These are phyloP conservation scores for Pythium aphanidermatum DNA, from an alignment of 352 stramenopile genomes.

Conservation along the genomic window DNA sequence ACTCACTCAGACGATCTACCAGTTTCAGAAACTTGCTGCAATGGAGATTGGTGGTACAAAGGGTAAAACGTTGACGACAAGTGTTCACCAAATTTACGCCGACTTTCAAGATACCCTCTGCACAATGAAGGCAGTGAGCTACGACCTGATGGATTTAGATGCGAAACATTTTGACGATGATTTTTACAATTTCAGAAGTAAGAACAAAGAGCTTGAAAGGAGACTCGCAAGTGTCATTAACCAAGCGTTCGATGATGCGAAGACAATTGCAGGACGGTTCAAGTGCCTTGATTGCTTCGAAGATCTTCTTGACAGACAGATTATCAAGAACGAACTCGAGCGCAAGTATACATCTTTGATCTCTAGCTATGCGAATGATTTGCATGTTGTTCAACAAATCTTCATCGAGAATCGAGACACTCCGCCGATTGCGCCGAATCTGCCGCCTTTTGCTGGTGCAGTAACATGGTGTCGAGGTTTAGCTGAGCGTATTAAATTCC, in stretches of 20 bases:
- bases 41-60: conserved; percentile 92
- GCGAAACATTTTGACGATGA: conserved; percentile 89
- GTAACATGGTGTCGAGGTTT: conserved; percentile 90
- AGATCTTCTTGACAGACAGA: conserved; percentile 73
- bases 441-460: conserved; percentile 86
- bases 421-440: conserved; percentile 84
- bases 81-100: conserved; percentile 81
- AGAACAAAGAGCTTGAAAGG: conserved; percentile 86
- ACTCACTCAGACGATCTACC: conserved; percentile 84
- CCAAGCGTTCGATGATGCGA: conserved; percentile 91
- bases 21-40: conserved; percentile 83
- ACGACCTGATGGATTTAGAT: conserved; percentile 88
- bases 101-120: conserved; percentile 82
- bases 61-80: conserved; percentile 89
- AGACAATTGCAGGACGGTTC: conserved; percentile 81
- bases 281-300: conserved; percentile 92
- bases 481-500: conserved; percentile 79
- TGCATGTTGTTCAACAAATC: conserved; percentile 84
- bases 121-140: conserved; percentile 73
- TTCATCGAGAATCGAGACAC: conserved; percentile 85
- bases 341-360: conserved; percentile 81
- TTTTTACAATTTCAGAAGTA: conserved; percentile 87
- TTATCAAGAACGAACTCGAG: conserved; percentile 88
- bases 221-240: conserved; percentile 86
- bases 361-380: conserved; percentile 68